Conservation (phyloP, 495 filamentous ascomycete species). For the Sabuloglossum arenarium region DNA sequence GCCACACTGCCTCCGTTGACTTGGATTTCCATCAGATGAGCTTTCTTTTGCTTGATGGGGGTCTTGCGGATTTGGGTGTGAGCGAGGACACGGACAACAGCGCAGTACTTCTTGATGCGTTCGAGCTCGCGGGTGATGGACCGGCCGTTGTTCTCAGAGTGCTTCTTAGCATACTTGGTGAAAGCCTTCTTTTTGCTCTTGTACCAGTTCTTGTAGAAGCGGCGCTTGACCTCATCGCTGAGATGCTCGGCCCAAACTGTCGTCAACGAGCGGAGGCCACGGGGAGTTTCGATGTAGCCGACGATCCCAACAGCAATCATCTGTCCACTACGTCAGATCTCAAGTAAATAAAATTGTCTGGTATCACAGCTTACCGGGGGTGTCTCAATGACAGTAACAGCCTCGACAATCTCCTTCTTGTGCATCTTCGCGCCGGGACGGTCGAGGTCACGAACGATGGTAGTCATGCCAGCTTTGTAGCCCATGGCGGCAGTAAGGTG, state of each 20-base stretch:
- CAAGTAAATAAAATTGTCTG: not conserved
- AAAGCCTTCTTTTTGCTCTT: constrained; percentile 99
- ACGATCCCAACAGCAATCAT: constrained; percentile 98
- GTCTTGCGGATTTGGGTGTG: constrained; percentile 99
- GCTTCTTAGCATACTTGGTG: constrained; percentile 99
- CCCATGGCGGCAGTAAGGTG: constrained; percentile 97
- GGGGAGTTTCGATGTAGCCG: constrained; percentile 99
- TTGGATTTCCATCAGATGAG: constrained; percentile 99
- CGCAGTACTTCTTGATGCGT: constrained; percentile 99
- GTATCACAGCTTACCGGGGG: constrained; percentile 67
- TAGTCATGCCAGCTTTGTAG: constrained; percentile 99
- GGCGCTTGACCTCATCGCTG: constrained; percentile 92
- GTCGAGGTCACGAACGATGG: constrained; percentile 98
- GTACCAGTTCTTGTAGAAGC: constrained; percentile 99
- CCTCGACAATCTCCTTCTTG: constrained; percentile 99
- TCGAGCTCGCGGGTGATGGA: constrained; percentile 91
- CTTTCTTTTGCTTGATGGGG: constrained; percentile 99
- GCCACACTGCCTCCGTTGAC: constrained; percentile 89
- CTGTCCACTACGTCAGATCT: constrained; percentile 29
- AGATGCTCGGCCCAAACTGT: constrained; percentile 99
- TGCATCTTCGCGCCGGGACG: constrained; percentile 98
- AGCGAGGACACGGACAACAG: constrained; percentile 95
- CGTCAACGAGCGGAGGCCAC: constrained; percentile 96
- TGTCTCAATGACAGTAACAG: constrained; percentile 96
- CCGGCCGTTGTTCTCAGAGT: constrained; percentile 75